Percentiles rank a stretch among this genome's conserved stretches.
phyloP scores from a whole-genome alignment of 495 filamentous ascomycete genomes.

The Evernia prunastri region DNA sequence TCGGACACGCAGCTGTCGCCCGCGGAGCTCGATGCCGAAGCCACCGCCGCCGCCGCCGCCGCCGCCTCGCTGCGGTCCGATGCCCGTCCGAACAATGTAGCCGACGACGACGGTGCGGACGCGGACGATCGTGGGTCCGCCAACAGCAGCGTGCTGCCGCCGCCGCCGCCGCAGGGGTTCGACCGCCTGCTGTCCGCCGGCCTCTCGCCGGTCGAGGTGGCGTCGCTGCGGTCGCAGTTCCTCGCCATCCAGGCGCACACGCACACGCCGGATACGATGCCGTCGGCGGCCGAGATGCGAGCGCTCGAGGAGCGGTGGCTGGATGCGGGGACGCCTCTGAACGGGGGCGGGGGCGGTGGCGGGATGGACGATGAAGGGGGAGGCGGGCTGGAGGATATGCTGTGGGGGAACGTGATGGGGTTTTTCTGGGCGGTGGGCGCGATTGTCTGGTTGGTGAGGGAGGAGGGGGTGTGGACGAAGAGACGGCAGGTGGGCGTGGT shows the following conservation, averaged over 20 bases:
- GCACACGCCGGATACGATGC: constrained; percentile 82
- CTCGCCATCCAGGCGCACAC: constrained; percentile 66
- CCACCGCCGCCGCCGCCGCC: constrained; percentile 38
- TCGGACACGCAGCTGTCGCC: constrained; percentile 57
- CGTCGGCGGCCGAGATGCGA: constrained; percentile 52
- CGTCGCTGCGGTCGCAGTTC: constrained; percentile 78
- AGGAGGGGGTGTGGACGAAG: constrained; percentile 82
- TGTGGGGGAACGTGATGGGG: constrained; percentile 81
- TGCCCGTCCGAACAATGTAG: constrained; percentile 10
- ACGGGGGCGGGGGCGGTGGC: constrained; percentile 34
- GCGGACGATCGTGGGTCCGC: constrained; percentile 3
- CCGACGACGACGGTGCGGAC: constrained; percentile 3
- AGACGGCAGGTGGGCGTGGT: constrained; percentile 77
- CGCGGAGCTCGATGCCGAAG: constrained; percentile 64
- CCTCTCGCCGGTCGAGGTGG: constrained; percentile 74
- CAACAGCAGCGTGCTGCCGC: constrained; percentile 28
- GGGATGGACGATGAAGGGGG: constrained; percentile 50
- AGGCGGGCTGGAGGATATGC: constrained; percentile 69
- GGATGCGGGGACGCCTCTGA: constrained; percentile 49
- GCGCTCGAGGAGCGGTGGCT: constrained; percentile 87
- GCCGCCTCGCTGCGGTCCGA: constrained; percentile 31
- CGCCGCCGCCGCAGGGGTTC: constrained; percentile 68
- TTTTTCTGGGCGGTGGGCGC: constrained; percentile 92
- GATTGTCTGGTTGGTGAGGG: constrained; percentile 73
- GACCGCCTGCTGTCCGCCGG: constrained; percentile 74